These are phyloP conservation scores for Apostasia shenzhenica DNA, from an alignment of 106 monocot species.

Conservation along the genomic window DNA sequence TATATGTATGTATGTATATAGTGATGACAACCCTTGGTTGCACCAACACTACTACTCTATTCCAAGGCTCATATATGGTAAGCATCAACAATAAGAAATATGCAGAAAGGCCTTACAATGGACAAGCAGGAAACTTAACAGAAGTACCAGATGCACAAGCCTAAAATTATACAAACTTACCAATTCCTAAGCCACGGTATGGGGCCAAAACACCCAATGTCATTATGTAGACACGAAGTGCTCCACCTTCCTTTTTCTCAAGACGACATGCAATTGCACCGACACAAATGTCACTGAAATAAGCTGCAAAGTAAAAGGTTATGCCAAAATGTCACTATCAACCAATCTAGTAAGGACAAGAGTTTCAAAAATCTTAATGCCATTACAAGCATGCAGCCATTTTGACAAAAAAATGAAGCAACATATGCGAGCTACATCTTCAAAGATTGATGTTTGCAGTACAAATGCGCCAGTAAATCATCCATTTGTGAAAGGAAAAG, in stretches of 20 bases:
- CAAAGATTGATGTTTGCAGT: neutral
- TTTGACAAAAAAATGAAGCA: neutral
- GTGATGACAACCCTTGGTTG: too few relatives aligned
- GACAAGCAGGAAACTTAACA: too few relatives aligned
- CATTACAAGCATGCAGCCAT: neutral
- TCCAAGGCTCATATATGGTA: too few relatives aligned
- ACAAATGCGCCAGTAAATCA: neutral
- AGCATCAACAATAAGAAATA: too few relatives aligned
- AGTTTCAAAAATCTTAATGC: neutral
- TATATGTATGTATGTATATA: too few relatives aligned
- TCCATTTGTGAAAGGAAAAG: neutral
- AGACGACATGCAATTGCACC: conserved; percentile 88
- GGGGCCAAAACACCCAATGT: conserved; percentile 93
- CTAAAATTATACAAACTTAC: conserved; percentile 23
- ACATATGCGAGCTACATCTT: neutral
- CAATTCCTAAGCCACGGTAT: conserved; percentile 79
- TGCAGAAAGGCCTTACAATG: too few relatives aligned
- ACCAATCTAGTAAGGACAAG: neutral
- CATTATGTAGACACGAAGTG: conserved; percentile 76
- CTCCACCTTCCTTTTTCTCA: conserved; percentile 84
- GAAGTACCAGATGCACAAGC: neutral
- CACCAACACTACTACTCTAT: too few relatives aligned
- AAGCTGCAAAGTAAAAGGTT: conserved; percentile 37
- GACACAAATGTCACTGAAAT: conserved; percentile 92
- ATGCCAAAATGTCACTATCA: neutral